A percentile compares a stretch with the other conserved stretches of the same genome.
Conservation (phyloP, 371 early-diverging fungal genomes). For the Mortierella sp. region DNA sequence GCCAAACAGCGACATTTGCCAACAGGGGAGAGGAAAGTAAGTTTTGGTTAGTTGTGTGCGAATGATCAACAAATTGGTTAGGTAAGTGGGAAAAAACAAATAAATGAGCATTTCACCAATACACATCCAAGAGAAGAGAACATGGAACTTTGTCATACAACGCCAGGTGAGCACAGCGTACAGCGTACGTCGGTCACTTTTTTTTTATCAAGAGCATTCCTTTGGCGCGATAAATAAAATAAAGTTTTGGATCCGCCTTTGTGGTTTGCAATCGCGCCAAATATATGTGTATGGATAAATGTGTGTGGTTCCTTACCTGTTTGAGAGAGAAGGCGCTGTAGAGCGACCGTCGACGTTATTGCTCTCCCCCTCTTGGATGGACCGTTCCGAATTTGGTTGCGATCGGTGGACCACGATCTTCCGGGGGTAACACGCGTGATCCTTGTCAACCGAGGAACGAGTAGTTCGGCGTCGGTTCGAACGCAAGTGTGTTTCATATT, state of each 20-base stretch:
- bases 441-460: neutral
- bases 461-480: neutral
- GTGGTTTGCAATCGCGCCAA: too few relatives aligned
- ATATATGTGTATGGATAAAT: too few relatives aligned
- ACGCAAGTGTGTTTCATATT: conserved; percentile 8
- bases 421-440: neutral
- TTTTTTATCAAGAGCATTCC: too few relatives aligned
- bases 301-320: too few relatives aligned
- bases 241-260: too few relatives aligned
- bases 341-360: neutral
- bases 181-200: too few relatives aligned
- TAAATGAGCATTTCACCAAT: too few relatives aligned
- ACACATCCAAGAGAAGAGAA: too few relatives aligned
- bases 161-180: too few relatives aligned
- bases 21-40: neutral
- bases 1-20: conserved; percentile 14
- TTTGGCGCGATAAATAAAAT: too few relatives aligned
- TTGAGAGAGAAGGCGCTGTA: too few relatives aligned
- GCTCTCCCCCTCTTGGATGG: neutral
- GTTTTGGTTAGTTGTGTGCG: neutral
- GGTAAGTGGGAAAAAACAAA: neutral
- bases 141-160: too few relatives aligned
- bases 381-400: neutral
- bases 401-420: neutral
- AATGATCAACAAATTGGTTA: neutral